Evolutionary conservation across 148 eudicot species (phyloP).

Genomic region (Rhododendron mucronatum): DNA sequence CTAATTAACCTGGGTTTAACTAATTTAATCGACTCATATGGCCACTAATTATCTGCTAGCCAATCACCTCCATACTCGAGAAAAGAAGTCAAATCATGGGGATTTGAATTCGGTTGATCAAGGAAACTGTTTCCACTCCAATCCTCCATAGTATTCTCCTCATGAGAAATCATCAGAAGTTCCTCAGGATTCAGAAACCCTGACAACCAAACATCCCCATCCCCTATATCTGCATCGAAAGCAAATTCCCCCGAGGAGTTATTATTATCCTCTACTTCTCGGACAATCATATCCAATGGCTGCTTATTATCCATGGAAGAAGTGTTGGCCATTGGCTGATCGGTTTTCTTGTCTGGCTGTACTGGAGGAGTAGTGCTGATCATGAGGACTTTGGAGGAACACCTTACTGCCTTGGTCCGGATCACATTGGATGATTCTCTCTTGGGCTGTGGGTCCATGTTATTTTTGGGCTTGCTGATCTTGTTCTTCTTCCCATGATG

Average conservation of each 20-base stretch:
- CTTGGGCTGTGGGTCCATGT: background rate
- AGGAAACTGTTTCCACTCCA: background rate
- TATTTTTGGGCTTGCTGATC: background rate
- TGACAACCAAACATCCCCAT: background rate
- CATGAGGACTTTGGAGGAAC: constrained; percentile 1
- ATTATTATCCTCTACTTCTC: background rate
- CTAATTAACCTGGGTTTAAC: background rate
- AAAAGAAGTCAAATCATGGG: constrained; percentile 1
- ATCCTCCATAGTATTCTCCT: background rate
- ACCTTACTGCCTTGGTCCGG: constrained; percentile 10
- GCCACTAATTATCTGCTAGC: background rate
- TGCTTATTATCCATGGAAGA: background rate
- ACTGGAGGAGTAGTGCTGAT: background rate
- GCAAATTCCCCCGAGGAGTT: background rate
- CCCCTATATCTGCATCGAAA: background rate
- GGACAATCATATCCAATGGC: background rate
- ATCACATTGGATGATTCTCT: background rate
- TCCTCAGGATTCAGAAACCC: background rate
- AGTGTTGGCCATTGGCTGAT: background rate
- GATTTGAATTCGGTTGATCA: background rate
- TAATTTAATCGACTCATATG: background rate
- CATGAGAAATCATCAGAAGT: background rate
- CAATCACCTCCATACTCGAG: background rate
- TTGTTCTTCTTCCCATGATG: background rate
- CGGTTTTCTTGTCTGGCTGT: background rate